Percentiles rank a stretch among this genome's conserved stretches.
Evolutionary conservation across 257 asterid genomes (phyloP).

Genomic region (Gynochthodes officinalis): DNA sequence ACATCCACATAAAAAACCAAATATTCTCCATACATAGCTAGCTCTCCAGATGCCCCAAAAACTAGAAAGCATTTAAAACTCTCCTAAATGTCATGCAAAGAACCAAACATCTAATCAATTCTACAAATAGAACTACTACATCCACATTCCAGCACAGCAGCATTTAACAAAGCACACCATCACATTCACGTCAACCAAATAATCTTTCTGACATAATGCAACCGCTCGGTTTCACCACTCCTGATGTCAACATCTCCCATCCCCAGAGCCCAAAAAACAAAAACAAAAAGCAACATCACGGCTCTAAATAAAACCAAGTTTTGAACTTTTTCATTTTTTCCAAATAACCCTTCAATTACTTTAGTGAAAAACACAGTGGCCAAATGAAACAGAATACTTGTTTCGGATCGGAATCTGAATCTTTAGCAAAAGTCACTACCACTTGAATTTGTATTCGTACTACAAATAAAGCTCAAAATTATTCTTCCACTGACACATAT

Average conservation of each 20-base stretch:
- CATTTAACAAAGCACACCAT: constrained; percentile 28
- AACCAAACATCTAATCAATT: constrained; percentile 43
- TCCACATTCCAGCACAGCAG: background rate
- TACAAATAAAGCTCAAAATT: background rate
- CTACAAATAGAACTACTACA: constrained; percentile 22
- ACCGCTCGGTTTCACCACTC: constrained; percentile 16
- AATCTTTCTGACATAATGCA: constrained; percentile 15
- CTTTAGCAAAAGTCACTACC: constrained; percentile 44
- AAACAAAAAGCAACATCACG: background rate
- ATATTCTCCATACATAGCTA: constrained; percentile 38
- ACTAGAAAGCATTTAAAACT: background rate
- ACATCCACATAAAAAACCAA: constrained; percentile 28
- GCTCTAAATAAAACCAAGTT: constrained; percentile 5
- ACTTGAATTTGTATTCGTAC: constrained; percentile 14
- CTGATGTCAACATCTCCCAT: constrained; percentile 6
- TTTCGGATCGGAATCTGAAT: constrained; percentile 32
- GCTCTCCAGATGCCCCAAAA: constrained; percentile 23
- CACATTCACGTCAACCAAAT: constrained; percentile 25
- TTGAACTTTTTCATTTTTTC: constrained; percentile 5
- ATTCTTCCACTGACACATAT: constrained; percentile 1
- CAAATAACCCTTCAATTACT: background rate
- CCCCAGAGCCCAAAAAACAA: background rate
- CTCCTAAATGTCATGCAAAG: constrained; percentile 19
- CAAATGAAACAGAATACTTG: constrained; percentile 18
- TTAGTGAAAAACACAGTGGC: constrained; percentile 10